Evolutionary conservation across 169 alveolate genomes (phyloP), one percentile per base, ranked within the genome.

Genomic region (Plasmodium chabaudi): DNA sequence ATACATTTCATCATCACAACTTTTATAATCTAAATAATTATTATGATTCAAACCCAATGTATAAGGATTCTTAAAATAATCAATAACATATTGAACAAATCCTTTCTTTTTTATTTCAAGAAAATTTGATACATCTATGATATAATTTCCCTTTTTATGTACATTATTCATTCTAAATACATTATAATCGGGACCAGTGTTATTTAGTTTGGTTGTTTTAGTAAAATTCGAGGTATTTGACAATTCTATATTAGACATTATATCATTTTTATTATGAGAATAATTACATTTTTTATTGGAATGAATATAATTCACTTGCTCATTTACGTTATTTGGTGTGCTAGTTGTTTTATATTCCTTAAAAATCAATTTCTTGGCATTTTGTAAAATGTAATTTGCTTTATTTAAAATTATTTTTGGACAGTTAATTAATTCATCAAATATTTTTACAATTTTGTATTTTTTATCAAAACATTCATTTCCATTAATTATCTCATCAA

Each of bases 1-100:
- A 25, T 68, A 42, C 79, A 82, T 82, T 82, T 82, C 90, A 25
- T 82, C 84, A 34, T 82, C 90, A 60, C 90, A 82, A 19, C 90
- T 82, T 65, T 65, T 59, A 55, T 67, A 82, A 63, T 82, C 79
- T 9, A 82, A 70, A 47, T 65, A 68, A 55, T 56, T 82, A 34
- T 34, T 46, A 49, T 82, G 72, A 21, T 75, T 21, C 65, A 61
- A 75, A 67, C 53, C 2, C 19, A n/a, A 27, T 56, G 17, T 63
- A 42, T 63, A 34, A 56, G 17, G 47, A 63, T 42, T 60, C 27
- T 39, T 65, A 68, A 65, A 65, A 68, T 82, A 82, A 68, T 68
- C 71, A 42, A 65, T 53, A 65, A 82, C 47, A 23, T 82, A 67
- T 59, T 82, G 79, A 82, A 82, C 67, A 47, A 82, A 65, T 9